phyloP scores from a whole-genome alignment of 495 filamentous ascomycete genomes.

The Aspergillus sclerotiicarbonarius region DNA sequence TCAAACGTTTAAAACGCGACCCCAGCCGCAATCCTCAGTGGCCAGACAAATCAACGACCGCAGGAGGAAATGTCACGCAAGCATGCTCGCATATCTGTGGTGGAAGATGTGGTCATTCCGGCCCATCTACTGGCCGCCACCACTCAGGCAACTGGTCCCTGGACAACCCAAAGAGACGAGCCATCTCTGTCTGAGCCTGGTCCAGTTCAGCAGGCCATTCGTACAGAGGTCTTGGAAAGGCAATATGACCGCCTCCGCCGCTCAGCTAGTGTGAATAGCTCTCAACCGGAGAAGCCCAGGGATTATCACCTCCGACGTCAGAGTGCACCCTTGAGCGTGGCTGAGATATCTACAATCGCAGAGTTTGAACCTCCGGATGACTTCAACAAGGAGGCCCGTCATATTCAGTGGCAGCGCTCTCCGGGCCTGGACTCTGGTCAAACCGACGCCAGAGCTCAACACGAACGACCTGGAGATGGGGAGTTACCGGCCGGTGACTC shows the following conservation, averaged over 20 bases:
- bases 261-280: background rate
- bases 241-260: background rate
- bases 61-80: background rate
- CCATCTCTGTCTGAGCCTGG: background rate
- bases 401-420: background rate
- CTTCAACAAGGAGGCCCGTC: background rate
- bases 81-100: background rate
- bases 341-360: background rate
- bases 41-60: background rate
- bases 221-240: background rate
- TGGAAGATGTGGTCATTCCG: slow-evolving; percentile 3
- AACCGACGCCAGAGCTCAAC: background rate
- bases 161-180: background rate
- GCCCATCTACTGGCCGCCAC: background rate
- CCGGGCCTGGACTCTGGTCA: background rate
- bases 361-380: background rate
- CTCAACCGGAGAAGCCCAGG: background rate
- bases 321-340: background rate
- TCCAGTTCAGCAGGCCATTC: slow-evolving; percentile 1
- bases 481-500: background rate
- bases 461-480: background rate
- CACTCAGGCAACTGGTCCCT: background rate
- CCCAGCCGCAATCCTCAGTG: background rate
- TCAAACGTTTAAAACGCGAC: background rate
- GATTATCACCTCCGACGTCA: background rate